A percentile compares a stretch with the other conserved stretches of the same genome.
These are phyloP conservation scores for Penicillium thymicola DNA, from an alignment of 2,329 filamentous ascomycete species.

Conservation along the genomic window DNA sequence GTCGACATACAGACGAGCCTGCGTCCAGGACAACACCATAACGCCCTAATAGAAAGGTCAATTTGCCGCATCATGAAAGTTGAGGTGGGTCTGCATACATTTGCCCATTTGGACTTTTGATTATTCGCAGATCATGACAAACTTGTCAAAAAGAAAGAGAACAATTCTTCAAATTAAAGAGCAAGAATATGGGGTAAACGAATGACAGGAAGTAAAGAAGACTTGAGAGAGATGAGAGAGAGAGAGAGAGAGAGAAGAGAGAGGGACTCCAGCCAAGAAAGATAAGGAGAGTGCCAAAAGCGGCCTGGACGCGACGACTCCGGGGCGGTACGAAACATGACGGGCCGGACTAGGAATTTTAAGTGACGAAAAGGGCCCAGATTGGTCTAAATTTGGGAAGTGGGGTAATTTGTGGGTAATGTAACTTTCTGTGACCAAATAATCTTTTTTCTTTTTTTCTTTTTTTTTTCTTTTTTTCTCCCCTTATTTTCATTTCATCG, in stretches of 20 bases:
- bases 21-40: constrained; percentile 97
- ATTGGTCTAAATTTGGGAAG: constrained; percentile 10
- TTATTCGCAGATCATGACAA: constrained; percentile 32
- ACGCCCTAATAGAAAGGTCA: constrained; percentile 45
- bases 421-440: constrained; percentile 9
- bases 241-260: not conserved
- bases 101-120: constrained; percentile 41
- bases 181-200: constrained; percentile 6
- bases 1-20: constrained; percentile 70
- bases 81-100: constrained; percentile 29
- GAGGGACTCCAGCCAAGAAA: constrained; percentile 1
- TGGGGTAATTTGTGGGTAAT: constrained; percentile 7
- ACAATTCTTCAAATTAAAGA: constrained; percentile 8
- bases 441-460: not conserved
- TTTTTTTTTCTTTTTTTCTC: not conserved
- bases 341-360: constrained; percentile 13
- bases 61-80: not conserved
- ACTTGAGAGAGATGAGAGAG: not conserved
- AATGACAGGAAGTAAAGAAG: constrained; percentile 4
- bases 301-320: constrained; percentile 21
- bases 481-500: not conserved
- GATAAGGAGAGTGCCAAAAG: constrained; percentile 21
- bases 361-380: not conserved
- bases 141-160: constrained; percentile 12
- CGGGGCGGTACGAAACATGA: constrained; percentile 16